Percentiles rank a stretch among this genome's conserved stretches.
Evolutionary conservation across 139 green algal species (phyloP).

Genomic region (Raphidocelis subcapitata): DNA sequence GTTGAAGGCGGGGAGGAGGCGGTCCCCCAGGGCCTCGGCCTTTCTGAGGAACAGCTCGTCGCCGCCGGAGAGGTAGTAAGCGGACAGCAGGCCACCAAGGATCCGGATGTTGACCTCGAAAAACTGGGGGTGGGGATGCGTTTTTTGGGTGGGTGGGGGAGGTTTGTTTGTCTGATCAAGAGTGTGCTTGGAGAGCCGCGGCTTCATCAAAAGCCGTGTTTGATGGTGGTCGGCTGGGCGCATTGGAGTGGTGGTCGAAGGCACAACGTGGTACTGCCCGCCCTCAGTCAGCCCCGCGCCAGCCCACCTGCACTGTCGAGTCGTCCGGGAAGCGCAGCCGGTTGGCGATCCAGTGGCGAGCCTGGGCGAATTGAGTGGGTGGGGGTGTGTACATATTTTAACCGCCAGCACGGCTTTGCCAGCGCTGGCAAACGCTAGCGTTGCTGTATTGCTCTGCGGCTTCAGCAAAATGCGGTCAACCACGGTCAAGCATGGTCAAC

Average conservation of each 20-base stretch:
- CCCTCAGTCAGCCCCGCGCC: neutral
- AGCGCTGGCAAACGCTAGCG: too few relatives aligned
- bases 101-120: slow-evolving; percentile 95
- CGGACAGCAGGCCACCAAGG: slow-evolving; percentile 84
- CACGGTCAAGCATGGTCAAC: too few relatives aligned
- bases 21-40: slow-evolving; percentile 43
- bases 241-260: neutral
- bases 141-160: too few relatives aligned
- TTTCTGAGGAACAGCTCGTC: slow-evolving; percentile 46
- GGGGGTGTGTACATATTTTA: too few relatives aligned
- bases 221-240: too few relatives aligned
- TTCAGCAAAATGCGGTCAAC: too few relatives aligned
- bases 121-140: slow-evolving; percentile 32
- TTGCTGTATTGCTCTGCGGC: neutral
- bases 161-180: too few relatives aligned
- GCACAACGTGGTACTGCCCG: slow-evolving; percentile 12
- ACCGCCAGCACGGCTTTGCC: too few relatives aligned
- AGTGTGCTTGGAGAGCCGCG: too few relatives aligned
- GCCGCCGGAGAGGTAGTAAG: slow-evolving; percentile 69
- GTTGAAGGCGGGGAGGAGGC: slow-evolving; percentile 71
- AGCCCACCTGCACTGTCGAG: slow-evolving; percentile 11
- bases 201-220: too few relatives aligned
- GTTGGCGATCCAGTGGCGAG: slow-evolving; percentile 60
- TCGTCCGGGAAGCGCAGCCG: slow-evolving; percentile 37
- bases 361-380: too few relatives aligned